phyloP scores from a whole-genome alignment of 495 filamentous ascomycete genomes.

The Letharia lupina region DNA sequence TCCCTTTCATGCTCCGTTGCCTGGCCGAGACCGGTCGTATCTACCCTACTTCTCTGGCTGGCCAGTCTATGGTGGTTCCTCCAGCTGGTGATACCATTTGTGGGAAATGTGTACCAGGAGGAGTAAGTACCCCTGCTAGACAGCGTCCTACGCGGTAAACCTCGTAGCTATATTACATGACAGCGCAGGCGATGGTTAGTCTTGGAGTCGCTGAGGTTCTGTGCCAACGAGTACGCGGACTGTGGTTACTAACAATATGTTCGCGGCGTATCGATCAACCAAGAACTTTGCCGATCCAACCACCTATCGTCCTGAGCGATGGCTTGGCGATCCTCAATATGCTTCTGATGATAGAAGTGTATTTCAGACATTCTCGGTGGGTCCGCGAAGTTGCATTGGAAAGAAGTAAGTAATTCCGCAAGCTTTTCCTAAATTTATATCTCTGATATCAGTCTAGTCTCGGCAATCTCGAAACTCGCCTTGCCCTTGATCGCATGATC shows the following conservation, averaged over 20 bases:
- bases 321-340: conserved; percentile 19
- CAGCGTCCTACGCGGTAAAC: not conserved
- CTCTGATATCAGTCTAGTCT: conserved; percentile 28
- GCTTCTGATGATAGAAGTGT: conserved; percentile 12
- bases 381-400: conserved; percentile 22
- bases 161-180: not conserved
- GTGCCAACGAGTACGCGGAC: conserved; percentile 27
- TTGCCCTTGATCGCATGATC: conserved; percentile 43
- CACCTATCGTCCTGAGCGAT: conserved; percentile 22
- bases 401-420: conserved; percentile 19
- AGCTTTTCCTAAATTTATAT: not conserved
- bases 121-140: not conserved
- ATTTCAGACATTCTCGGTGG: conserved; percentile 20
- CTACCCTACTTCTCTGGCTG: conserved; percentile 43
- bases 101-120: conserved; percentile 18
- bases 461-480: conserved; percentile 44
- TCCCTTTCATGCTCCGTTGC: conserved; percentile 43
- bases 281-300: conserved; percentile 25
- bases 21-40: conserved; percentile 47
- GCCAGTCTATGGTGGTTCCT: conserved; percentile 40
- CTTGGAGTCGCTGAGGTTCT: not conserved
- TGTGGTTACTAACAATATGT: conserved; percentile 31
- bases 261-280: conserved; percentile 32
- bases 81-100: conserved; percentile 30
- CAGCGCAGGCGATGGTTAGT: too few relatives aligned